Percentiles rank a stretch among this genome's conserved stretches.
Conservation (phyloP, 352 stramenopile species). For the Globisporangium megalacanthum region DNA sequence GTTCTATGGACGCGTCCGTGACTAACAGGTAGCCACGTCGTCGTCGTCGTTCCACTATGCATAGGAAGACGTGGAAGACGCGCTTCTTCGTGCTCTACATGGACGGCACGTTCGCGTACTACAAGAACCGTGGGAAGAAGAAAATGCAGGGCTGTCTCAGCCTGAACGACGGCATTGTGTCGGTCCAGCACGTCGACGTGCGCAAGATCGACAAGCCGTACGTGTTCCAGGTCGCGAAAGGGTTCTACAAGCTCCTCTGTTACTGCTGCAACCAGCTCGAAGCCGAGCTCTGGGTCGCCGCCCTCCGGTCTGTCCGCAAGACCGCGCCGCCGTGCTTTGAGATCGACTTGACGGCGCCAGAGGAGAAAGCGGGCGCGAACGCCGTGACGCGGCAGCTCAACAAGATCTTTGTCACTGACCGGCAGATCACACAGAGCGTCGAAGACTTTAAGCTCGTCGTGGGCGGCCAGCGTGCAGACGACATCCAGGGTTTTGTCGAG, state of each 20-base stretch:
- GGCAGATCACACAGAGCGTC: slow-evolving; percentile 40
- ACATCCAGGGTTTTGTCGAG: slow-evolving; percentile 57
- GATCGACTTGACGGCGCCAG: slow-evolving; percentile 48
- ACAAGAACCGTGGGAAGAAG: slow-evolving; percentile 66
- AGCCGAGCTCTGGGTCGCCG: slow-evolving; percentile 77
- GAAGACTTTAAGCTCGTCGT: slow-evolving; percentile 46
- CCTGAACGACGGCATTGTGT: slow-evolving; percentile 80
- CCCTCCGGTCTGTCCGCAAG: slow-evolving; percentile 45
- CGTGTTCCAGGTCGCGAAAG: slow-evolving; percentile 81
- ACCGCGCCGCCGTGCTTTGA: slow-evolving; percentile 46
- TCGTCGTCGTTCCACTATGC: too few species aligned
- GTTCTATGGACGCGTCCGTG: too few species aligned
- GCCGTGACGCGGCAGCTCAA: slow-evolving; percentile 62
- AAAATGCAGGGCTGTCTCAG: slow-evolving; percentile 82
- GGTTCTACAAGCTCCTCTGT: slow-evolving; percentile 79
- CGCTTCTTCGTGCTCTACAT: slow-evolving; percentile 83
- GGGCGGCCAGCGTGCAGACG: slow-evolving; percentile 37
- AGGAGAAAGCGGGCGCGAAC: slow-evolving; percentile 49
- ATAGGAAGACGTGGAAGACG: slow-evolving; percentile 83
- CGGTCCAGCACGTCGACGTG: slow-evolving; percentile 75
- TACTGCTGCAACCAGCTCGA: slow-evolving; percentile 74
- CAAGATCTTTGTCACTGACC: slow-evolving; percentile 78
- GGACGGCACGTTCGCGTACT: slow-evolving; percentile 80
- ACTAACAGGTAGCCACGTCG: too few species aligned
- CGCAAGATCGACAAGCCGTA: slow-evolving; percentile 58